Evolutionary conservation across 148 eudicot genomes (phyloP).

Genomic region (Talinum fruticosum): DNA sequence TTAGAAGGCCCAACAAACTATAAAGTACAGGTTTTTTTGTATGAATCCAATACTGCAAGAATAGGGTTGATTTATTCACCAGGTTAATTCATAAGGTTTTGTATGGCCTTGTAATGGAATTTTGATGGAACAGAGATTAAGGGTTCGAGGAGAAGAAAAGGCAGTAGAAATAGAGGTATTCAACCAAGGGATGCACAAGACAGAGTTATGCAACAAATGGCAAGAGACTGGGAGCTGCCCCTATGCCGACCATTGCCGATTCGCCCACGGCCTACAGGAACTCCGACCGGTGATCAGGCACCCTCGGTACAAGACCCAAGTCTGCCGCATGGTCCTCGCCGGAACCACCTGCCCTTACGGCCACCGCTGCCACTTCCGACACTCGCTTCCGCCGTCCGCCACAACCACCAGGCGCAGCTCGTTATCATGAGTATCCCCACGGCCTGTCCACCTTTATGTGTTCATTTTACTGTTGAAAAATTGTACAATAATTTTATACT

Average conservation of each 20-base stretch:
- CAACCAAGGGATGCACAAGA: constrained; percentile 64
- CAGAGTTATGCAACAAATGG: constrained; percentile 74
- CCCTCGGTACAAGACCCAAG: constrained; percentile 68
- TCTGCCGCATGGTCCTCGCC: constrained; percentile 56
- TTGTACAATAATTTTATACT: not conserved
- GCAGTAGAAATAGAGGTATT: constrained; percentile 48
- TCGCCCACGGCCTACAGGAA: constrained; percentile 63
- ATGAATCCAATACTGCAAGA: too few relatives aligned
- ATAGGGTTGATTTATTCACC: too few relatives aligned
- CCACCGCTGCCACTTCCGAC: constrained; percentile 80
- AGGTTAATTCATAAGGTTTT: too few relatives aligned
- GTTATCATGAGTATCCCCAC: not conserved
- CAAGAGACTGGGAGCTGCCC: constrained; percentile 55
- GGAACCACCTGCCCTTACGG: constrained; percentile 65
- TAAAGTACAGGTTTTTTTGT: too few relatives aligned
- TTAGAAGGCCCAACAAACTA: too few relatives aligned
- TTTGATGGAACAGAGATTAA: constrained; percentile 30
- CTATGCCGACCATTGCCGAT: constrained; percentile 48
- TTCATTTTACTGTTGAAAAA: not conserved
- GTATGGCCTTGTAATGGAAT: too few relatives aligned
- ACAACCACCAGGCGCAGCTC: not conserved
- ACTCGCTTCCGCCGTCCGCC: constrained; percentile 32
- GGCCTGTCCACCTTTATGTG: not conserved
- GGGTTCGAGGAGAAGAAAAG: constrained; percentile 34
- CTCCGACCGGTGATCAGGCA: constrained; percentile 69